Conservation (phyloP, 1,139 yeast genomes). For the Suhomyces choctaworum region DNA sequence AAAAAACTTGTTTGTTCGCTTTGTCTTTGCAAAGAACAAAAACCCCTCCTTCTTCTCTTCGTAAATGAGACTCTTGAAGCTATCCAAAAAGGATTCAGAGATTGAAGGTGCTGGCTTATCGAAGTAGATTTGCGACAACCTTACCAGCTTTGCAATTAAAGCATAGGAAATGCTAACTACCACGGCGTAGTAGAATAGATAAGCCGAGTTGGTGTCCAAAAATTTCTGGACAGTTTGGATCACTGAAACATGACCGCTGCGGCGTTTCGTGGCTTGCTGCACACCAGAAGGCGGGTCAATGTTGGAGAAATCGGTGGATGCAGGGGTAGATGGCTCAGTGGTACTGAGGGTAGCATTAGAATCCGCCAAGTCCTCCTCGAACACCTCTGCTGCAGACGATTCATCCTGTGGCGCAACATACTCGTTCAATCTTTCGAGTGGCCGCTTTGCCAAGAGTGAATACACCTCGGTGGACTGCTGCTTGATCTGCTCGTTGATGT, state of each 20-base stretch:
- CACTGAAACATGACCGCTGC: no score
- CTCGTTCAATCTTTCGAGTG: constrained; percentile 20
- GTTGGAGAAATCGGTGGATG: no score
- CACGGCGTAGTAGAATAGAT: constrained; percentile 20
- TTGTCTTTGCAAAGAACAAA: constrained; percentile 11
- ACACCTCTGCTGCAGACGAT: no score
- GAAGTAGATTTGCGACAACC: no score
- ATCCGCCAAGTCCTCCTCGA: no score
- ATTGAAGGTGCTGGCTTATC: not conserved
- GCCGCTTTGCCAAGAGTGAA: constrained; percentile 21
- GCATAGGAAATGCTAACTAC: not conserved
- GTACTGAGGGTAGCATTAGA: not conserved
- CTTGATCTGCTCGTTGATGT: constrained; percentile 28
- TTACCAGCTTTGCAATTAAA: no score
- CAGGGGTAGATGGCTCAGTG: not conserved
- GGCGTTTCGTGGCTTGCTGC: no score
- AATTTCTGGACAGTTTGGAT: constrained; percentile 14
- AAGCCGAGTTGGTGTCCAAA: constrained; percentile 22
- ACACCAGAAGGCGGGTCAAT: no score
- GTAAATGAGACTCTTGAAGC: constrained; percentile 11
- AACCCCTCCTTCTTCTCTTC: constrained; percentile 13
- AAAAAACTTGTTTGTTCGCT: constrained; percentile 6
- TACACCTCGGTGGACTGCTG: constrained; percentile 27
- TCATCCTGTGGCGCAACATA: constrained; percentile 16
- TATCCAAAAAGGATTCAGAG: not conserved